Evolutionary conservation across 2,329 filamentous ascomycete species (phyloP).

Genomic region (Thelonectria rubi): DNA sequence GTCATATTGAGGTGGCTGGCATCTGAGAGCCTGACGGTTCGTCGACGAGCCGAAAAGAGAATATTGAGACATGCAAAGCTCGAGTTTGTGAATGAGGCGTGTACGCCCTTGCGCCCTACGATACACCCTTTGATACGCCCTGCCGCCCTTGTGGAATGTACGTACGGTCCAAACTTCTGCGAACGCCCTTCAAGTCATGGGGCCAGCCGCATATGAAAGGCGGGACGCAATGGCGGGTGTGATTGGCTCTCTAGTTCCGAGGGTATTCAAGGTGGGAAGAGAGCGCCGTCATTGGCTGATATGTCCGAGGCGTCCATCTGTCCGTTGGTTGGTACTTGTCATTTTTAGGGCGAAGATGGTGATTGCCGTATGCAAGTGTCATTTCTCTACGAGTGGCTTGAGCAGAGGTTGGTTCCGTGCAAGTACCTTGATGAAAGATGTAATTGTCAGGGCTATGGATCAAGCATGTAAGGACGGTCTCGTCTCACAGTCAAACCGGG

Average conservation of each 20-base stretch:
- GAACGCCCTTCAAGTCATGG: too few relatives aligned
- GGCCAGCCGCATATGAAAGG: too few relatives aligned
- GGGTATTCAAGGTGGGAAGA: background rate
- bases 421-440: too few relatives aligned
- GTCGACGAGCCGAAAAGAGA: constrained; percentile 7
- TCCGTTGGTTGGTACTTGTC: background rate
- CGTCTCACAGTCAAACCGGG: too few relatives aligned
- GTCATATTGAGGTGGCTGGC: constrained; percentile 16
- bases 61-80: constrained; percentile 10
- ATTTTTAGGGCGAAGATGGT: background rate
- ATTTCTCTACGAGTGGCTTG: too few relatives aligned
- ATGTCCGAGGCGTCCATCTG: background rate
- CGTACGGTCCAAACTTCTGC: background rate
- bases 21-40: constrained; percentile 10
- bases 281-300: constrained; percentile 4
- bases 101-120: background rate
- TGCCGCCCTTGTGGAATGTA: background rate
- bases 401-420: too few relatives aligned
- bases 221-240: too few relatives aligned
- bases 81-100: background rate
- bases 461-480: too few relatives aligned
- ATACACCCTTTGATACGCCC: too few relatives aligned
- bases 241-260: too few relatives aligned
- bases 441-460: too few relatives aligned
- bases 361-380: too few relatives aligned